These are phyloP conservation scores for Sporobolomyces roseus DNA, from an alignment of 768 basidiomycete species.

Conservation along the genomic window DNA sequence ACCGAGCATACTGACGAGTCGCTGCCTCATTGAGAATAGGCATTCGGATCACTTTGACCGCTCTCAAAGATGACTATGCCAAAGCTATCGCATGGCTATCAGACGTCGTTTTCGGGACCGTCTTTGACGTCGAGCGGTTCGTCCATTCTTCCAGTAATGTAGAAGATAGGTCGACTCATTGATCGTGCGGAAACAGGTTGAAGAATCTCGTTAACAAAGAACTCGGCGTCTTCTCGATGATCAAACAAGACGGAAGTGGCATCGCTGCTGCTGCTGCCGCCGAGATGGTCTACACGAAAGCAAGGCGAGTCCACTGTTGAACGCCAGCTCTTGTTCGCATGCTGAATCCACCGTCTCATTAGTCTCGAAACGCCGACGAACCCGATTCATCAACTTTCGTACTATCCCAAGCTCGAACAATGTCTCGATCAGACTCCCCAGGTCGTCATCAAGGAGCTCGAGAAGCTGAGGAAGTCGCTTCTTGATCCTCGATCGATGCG, in stretches of 20 bases:
- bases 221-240: constrained; percentile 77
- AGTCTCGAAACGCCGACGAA: constrained; percentile 45
- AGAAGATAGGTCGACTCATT: too few species aligned
- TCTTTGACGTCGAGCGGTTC: constrained; percentile 75
- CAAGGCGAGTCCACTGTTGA: background rate
- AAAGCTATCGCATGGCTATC: constrained; percentile 77
- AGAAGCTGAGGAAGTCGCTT: constrained; percentile 63
- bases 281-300: constrained; percentile 50
- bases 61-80: constrained; percentile 73
- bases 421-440: constrained; percentile 68
- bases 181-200: too few species aligned
- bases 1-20: too few species aligned
- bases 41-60: constrained; percentile 55
- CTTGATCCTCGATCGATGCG: constrained; percentile 74
- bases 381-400: constrained; percentile 68
- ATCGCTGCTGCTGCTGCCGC: constrained; percentile 68
- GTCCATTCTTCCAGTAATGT: too few species aligned
- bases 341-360: background rate
- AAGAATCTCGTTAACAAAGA: constrained; percentile 78
- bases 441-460: constrained; percentile 66
- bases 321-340: background rate
- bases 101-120: constrained; percentile 70
- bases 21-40: constrained; percentile 64
- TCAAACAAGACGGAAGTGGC: constrained; percentile 78
- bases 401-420: constrained; percentile 66